Percentiles rank a stretch among this genome's conserved stretches.
Evolutionary conservation across 805 yeast species (phyloP).

Genomic region (Candida suzukii): DNA sequence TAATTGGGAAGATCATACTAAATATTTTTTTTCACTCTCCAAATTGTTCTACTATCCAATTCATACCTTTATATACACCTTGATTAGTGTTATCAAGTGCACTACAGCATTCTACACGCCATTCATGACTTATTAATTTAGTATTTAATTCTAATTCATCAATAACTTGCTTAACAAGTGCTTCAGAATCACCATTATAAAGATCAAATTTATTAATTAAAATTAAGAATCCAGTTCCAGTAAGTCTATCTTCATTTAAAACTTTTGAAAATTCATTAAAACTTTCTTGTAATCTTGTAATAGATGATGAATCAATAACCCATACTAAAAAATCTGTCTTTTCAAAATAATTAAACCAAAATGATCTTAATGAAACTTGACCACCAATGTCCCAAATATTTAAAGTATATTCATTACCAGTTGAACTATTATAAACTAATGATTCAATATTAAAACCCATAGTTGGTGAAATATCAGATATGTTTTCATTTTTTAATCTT

Average conservation of each 20-base stretch:
- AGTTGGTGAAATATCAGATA: conserved; percentile 67
- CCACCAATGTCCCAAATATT: conserved; percentile 88
- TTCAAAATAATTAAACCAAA: conserved; percentile 93
- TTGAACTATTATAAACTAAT: too few relatives aligned
- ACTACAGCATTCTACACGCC: conserved; percentile 37
- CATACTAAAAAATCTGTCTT: conserved; percentile 71
- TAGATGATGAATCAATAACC: conserved; percentile 71
- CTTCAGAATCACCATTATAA: conserved; percentile 21
- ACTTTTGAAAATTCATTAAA: conserved; percentile 56
- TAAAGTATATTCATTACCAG: too few relatives aligned
- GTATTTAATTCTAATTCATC: conserved; percentile 22
- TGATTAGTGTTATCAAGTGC: conserved; percentile 42
- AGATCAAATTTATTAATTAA: conserved; percentile 73
- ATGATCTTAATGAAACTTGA: conserved; percentile 71
- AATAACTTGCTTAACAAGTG: conserved; percentile 11
- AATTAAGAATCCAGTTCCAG: conserved; percentile 61
- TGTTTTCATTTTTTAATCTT: conserved; percentile 42
- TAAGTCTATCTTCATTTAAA: conserved; percentile 58
- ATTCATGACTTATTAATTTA: conserved; percentile 30
- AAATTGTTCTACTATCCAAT: conserved; percentile 37
- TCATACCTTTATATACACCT: conserved; percentile 31
- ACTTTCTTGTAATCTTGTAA: conserved; percentile 60
- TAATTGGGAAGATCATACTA: background rate
- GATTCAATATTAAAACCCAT: conserved; percentile 83
- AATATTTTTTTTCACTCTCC: conserved; percentile 28